These are phyloP conservation scores for Hemisphaericaspora xylofermentans DNA, from an alignment of 1,139 yeast species.

Conservation along the genomic window DNA sequence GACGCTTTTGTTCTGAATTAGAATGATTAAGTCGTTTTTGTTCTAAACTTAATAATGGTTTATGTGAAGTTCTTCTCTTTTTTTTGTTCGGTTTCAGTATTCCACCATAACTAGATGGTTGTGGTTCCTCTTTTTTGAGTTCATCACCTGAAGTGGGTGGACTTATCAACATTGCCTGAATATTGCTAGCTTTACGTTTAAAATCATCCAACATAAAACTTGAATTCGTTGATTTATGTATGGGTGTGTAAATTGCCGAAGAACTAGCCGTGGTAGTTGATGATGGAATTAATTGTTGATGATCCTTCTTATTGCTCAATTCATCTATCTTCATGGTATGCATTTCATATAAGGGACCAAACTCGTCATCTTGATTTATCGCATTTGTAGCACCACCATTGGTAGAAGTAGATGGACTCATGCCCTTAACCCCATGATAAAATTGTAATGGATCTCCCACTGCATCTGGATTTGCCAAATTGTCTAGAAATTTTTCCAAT, in stretches of 20 bases:
- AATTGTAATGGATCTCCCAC: conserved; percentile 32
- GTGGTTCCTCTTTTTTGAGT: conserved; percentile 14
- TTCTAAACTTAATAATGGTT: conserved; percentile 56
- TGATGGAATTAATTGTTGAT: conserved; percentile 1
- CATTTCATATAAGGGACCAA: conserved; percentile 27
- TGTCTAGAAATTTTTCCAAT: conserved; percentile 45
- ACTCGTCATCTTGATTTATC: conserved; percentile 10
- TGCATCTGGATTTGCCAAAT: conserved; percentile 34
- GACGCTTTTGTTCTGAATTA: conserved; percentile 70
- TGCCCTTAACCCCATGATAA: conserved; percentile 17
- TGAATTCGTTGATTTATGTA: conserved; percentile 19
- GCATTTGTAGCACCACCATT: background rate
- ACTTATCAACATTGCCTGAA: conserved; percentile 8
- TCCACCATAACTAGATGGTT: conserved; percentile 2
- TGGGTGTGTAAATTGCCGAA: conserved; percentile 31
- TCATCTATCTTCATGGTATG: conserved; percentile 30
- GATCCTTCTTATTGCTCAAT: conserved; percentile 3
- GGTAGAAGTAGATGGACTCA: conserved; percentile 2
- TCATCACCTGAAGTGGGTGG: conserved; percentile 16
- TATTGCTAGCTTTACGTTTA: conserved; percentile 5
- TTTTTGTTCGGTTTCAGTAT: conserved; percentile 20
- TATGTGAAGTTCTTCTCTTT: conserved; percentile 35
- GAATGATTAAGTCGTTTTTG: conserved; percentile 75
- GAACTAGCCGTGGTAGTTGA: background rate
- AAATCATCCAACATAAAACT: conserved; percentile 5